These are phyloP conservation scores for Aphanomyces euteiches DNA, from an alignment of 352 stramenopile species.

Conservation along the genomic window DNA sequence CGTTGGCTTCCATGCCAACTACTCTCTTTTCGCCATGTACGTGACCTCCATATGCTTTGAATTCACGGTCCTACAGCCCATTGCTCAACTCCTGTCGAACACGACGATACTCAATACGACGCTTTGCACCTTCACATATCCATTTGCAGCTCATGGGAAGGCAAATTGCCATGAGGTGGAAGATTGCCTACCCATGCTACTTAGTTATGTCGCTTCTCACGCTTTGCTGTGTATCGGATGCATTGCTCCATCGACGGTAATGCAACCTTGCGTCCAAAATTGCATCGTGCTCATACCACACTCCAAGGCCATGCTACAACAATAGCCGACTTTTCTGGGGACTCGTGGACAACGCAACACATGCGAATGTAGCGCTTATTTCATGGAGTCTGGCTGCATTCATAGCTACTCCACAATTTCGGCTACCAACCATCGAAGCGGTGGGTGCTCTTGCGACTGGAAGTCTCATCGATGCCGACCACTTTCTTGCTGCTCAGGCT, in stretches of 20 bases:
- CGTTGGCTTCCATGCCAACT: constrained; percentile 4
- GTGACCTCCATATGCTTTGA: background rate
- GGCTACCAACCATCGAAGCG: background rate
- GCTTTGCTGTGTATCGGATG: constrained; percentile 21
- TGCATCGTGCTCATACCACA: too few relatives aligned
- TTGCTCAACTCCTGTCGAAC: background rate
- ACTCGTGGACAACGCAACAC: constrained; percentile 27
- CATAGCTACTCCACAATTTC: background rate
- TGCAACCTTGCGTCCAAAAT: background rate
- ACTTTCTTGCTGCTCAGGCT: constrained; percentile 20
- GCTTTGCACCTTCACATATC: background rate
- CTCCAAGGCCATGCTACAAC: constrained; percentile 5
- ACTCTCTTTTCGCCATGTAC: background rate
- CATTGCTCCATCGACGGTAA: constrained; percentile 24
- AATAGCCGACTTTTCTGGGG: constrained; percentile 22
- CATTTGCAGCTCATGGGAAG: background rate
- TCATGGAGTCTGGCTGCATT: constrained; percentile 13
- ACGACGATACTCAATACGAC: background rate
- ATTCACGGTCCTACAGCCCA: background rate
- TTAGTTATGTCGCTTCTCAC: background rate
- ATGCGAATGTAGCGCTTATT: constrained; percentile 22
- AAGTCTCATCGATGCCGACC: constrained; percentile 19
- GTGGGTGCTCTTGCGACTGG: constrained; percentile 3
- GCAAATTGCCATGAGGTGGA: background rate
- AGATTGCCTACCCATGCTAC: background rate